phyloP scores from a whole-genome alignment of 2,329 filamentous ascomycete genomes.

The Aspergillus versicolor region DNA sequence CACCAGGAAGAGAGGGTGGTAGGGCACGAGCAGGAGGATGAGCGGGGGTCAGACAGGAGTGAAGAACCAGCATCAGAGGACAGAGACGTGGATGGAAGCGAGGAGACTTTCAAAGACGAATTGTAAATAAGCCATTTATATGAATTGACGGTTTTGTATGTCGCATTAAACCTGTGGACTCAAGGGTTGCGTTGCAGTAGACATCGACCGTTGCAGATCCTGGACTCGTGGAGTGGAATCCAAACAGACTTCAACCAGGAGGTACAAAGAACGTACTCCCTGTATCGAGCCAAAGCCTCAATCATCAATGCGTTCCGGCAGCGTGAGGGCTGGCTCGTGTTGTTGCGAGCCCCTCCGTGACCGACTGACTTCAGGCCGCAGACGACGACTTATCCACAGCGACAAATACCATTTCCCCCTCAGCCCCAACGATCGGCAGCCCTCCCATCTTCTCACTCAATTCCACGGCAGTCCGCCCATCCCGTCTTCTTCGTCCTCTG shows the following conservation, averaged over 20 bases:
- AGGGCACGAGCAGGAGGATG: conserved; percentile 13
- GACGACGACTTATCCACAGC: background rate
- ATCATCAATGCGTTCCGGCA: background rate
- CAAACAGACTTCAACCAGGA: background rate
- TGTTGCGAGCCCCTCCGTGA: background rate
- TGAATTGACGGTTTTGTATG: conserved; percentile 3
- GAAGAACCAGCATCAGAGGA: conserved; percentile 2
- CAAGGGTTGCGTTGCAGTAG: background rate
- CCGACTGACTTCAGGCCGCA: background rate
- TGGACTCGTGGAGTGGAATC: background rate
- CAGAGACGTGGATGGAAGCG: conserved; percentile 30
- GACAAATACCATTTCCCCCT: background rate
- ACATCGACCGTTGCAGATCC: background rate
- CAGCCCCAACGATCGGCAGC: conserved; percentile 10
- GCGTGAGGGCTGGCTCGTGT: background rate
- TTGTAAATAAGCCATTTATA: conserved; percentile 22
- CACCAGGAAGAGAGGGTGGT: conserved; percentile 8
- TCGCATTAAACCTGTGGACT: background rate
- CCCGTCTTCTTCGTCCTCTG: background rate
- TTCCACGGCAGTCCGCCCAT: conserved; percentile 2
- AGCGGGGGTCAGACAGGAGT: conserved; percentile 10
- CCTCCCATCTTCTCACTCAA: background rate
- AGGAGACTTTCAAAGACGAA: conserved; percentile 43
- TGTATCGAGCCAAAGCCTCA: background rate
- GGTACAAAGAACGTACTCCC: background rate